Evolutionary conservation across 306 rosid genomes (phyloP).

Genomic region (Mucuna pruriens): DNA sequence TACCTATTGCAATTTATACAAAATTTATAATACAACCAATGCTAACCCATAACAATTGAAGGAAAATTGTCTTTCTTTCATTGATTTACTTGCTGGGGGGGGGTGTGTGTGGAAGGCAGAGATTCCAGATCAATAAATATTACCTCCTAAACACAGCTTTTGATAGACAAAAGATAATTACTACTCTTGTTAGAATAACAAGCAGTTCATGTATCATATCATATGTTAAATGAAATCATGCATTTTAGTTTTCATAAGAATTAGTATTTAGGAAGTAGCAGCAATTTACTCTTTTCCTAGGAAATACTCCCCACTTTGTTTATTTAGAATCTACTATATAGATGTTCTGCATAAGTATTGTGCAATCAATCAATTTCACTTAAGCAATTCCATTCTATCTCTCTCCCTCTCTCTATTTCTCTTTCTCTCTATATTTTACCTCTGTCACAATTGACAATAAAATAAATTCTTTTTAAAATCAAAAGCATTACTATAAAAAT

Average conservation of each 20-base stretch:
- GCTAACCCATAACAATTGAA: conserved; percentile 1
- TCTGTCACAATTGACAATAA: conserved; percentile 6
- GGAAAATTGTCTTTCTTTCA: conserved; percentile 20
- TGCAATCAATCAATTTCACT: not conserved
- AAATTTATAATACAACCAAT: not conserved
- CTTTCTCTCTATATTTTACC: not conserved
- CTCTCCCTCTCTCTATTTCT: not conserved
- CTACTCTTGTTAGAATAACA: not conserved
- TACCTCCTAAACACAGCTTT: conserved; percentile 26
- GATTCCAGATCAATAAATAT: conserved; percentile 23
- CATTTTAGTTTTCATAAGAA: not conserved
- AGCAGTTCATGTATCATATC: not conserved
- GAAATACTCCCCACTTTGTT: not conserved
- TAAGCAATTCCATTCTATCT: not conserved
- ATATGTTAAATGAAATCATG: not conserved
- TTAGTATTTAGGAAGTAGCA: not conserved
- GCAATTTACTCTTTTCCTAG: not conserved
- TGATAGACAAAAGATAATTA: conserved; percentile 20
- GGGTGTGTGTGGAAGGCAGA: not conserved
- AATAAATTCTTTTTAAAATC: not conserved
- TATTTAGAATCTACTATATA: not conserved
- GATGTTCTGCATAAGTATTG: not conserved
- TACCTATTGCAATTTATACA: conserved; percentile 24
- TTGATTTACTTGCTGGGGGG: not conserved
- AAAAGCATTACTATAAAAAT: not conserved